These are phyloP conservation scores for Tolypocladium album DNA, from an alignment of 2,329 filamentous ascomycete genomes.

Conservation along the genomic window DNA sequence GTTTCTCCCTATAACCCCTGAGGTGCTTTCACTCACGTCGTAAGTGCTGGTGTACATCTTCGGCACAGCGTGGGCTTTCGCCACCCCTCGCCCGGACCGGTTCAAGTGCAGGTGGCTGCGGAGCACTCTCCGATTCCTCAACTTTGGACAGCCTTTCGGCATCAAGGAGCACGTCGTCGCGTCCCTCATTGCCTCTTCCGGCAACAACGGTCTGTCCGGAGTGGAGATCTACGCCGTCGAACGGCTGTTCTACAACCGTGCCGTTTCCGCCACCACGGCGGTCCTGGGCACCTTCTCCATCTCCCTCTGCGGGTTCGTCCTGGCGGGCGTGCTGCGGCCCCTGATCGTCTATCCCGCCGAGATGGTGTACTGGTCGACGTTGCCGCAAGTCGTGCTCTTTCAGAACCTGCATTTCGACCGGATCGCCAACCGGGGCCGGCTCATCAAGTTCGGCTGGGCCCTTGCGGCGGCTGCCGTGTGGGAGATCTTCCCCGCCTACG, in stretches of 20 bases:
- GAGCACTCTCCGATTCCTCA: slow-evolving; percentile 5
- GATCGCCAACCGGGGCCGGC: slow-evolving; percentile 12
- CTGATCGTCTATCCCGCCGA: slow-evolving; percentile 20
- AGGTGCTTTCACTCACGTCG: neutral
- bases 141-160: slow-evolving; percentile 7
- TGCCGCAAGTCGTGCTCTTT: slow-evolving; percentile 20
- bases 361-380: slow-evolving; percentile 20
- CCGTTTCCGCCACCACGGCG: slow-evolving; percentile 13
- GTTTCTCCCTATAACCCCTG: neutral
- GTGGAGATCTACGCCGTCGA: slow-evolving; percentile 12
- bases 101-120: slow-evolving; percentile 2
- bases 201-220: slow-evolving; percentile 8
- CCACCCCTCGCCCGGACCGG: neutral
- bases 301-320: slow-evolving; percentile 17
- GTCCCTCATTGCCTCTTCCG: slow-evolving; percentile 9
- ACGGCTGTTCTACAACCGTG: slow-evolving; percentile 8
- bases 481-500: slow-evolving; percentile 35
- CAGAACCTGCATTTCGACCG: slow-evolving; percentile 21
- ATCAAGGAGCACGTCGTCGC: slow-evolving; percentile 12
- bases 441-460: slow-evolving; percentile 17
- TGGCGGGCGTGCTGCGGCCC: slow-evolving; percentile 16
- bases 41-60: neutral
- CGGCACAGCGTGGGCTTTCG: neutral
- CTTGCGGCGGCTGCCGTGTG: slow-evolving; percentile 27
- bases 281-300: slow-evolving; percentile 17